Percentiles rank a stretch among this genome's conserved stretches.
Conservation (phyloP, 1,284 basidiomycete species). For the Testicularia cyperi region DNA sequence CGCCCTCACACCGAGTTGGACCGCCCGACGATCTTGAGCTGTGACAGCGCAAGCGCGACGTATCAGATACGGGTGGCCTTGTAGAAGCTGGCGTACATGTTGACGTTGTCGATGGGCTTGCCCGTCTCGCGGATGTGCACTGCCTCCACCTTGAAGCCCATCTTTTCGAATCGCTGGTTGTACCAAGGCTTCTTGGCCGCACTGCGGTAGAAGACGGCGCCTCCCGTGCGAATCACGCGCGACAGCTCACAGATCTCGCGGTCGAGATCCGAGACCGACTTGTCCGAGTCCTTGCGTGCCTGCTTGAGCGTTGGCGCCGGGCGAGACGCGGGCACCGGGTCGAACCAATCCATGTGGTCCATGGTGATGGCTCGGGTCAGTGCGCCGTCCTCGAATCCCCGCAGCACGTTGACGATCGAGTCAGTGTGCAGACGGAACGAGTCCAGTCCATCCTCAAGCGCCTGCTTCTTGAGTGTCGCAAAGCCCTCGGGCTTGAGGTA, state of each 20-base stretch:
- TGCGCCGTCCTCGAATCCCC: constrained; percentile 48
- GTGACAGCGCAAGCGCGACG: too few species aligned
- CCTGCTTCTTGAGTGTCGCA: constrained; percentile 66
- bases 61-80: constrained; percentile 56
- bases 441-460: constrained; percentile 64
- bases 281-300: constrained; percentile 60
- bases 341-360: constrained; percentile 79
- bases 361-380: constrained; percentile 67
- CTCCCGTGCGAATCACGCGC: constrained; percentile 68
- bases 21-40: not conserved
- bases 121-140: constrained; percentile 58
- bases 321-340: constrained; percentile 64
- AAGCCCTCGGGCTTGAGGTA: constrained; percentile 74
- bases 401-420: constrained; percentile 71
- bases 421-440: constrained; percentile 77
- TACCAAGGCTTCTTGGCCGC: constrained; percentile 77
- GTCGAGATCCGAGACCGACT: constrained; percentile 65
- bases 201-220: constrained; percentile 72
- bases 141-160: constrained; percentile 57
- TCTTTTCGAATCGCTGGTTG: constrained; percentile 66
- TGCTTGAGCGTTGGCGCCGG: constrained; percentile 60
- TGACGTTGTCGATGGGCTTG: constrained; percentile 67
- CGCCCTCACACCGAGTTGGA: too few species aligned
- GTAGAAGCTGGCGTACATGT: constrained; percentile 66
- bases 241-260: constrained; percentile 69